Percentiles rank a stretch among this genome's conserved stretches.
phyloP scores from a whole-genome alignment of 192 early-diverging fungal genomes.

The Helicostylum pulchrum region DNA sequence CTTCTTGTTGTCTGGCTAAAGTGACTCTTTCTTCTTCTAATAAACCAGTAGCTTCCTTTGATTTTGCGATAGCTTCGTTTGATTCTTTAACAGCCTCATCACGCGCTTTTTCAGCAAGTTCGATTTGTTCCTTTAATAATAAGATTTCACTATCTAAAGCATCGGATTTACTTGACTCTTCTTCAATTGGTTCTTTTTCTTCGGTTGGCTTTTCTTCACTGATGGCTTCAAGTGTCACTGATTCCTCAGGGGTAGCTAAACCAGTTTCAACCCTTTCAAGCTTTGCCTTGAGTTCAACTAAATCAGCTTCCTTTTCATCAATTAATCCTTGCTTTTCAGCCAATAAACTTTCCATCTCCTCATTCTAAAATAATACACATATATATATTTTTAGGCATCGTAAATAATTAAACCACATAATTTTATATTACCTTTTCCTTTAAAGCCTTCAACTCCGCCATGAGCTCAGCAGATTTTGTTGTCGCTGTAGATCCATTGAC shows the following conservation, averaged over 20 bases:
- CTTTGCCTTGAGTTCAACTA: conserved; percentile 13
- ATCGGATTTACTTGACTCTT: background rate
- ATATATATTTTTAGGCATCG: no score
- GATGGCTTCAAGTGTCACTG: background rate
- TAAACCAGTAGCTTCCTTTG: conserved; percentile 1
- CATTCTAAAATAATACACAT: conserved; percentile 13
- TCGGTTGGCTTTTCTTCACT: conserved; percentile 3
- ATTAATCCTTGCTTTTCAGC: conserved; percentile 2
- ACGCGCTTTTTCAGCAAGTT: background rate
- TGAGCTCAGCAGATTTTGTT: conserved; percentile 11
- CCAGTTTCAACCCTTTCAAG: conserved; percentile 10
- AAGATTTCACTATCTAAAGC: background rate
- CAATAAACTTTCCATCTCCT: conserved; percentile 9
- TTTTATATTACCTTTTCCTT: conserved; percentile 21
- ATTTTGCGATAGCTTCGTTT: conserved; percentile 1
- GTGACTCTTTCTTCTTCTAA: conserved; percentile 21
- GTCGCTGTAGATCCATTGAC: background rate
- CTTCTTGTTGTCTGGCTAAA: conserved; percentile 11
- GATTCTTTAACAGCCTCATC: conserved; percentile 3
- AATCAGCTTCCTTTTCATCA: conserved; percentile 5
- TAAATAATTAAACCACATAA: conserved; percentile 6
- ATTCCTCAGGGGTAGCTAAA: conserved; percentile 5
- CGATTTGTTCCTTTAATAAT: conserved; percentile 4
- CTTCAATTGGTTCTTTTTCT: background rate
- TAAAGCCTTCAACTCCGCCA: conserved; percentile 11